phyloP scores from a whole-genome alignment of 176 grass and related monocot genomes.

The Triticum monococcum region DNA sequence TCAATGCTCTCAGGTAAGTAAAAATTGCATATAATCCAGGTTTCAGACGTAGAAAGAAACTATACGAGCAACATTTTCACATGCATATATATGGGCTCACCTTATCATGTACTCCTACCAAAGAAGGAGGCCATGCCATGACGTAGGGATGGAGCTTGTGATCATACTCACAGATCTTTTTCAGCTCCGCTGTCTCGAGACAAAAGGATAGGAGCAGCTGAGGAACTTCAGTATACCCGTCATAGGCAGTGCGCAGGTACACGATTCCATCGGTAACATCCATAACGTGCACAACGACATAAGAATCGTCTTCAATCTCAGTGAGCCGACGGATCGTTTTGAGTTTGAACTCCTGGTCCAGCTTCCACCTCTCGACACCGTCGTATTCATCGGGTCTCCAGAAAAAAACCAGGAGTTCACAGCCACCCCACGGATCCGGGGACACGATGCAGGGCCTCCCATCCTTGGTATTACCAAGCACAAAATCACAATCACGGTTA shows the following conservation, averaged over 20 bases:
- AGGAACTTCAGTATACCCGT: background rate
- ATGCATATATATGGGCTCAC: background rate
- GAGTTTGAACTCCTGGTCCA: background rate
- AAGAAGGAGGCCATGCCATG: background rate
- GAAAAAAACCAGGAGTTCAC: background rate
- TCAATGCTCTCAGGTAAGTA: too few species aligned
- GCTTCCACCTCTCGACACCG: background rate
- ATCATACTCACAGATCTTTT: background rate
- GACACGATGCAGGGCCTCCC: constrained; percentile 10
- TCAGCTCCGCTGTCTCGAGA: background rate
- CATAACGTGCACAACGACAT: background rate
- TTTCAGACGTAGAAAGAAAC: background rate
- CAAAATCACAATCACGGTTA: background rate
- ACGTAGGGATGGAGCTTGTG: background rate
- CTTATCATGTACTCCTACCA: background rate
- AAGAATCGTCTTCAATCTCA: background rate
- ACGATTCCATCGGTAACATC: background rate
- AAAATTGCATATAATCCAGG: background rate
- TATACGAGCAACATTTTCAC: background rate
- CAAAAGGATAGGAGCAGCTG: background rate
- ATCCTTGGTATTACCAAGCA: constrained; percentile 12
- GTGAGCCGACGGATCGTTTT: background rate
- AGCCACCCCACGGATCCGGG: background rate
- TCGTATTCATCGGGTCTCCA: background rate
- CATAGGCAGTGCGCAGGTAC: background rate